A percentile compares a stretch with the other conserved stretches of the same genome.
Conservation (phyloP, 2,329 filamentous ascomycete genomes). For the Ascochyta pisi region DNA sequence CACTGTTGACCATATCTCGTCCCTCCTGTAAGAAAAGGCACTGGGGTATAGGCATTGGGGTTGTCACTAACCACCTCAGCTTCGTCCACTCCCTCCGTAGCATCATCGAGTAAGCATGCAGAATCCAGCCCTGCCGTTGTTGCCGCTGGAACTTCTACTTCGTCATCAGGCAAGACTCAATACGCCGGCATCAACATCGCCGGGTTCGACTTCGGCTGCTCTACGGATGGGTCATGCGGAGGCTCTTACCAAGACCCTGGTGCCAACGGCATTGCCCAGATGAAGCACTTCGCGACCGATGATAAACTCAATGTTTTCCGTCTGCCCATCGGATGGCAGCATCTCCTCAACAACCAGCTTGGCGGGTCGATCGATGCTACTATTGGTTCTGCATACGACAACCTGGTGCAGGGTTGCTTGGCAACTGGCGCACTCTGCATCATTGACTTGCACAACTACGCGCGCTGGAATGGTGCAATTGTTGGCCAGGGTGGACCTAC, state of each 20-base stretch:
- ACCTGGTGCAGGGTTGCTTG: constrained; percentile 64
- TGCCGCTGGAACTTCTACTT: background rate
- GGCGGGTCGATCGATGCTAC: constrained; percentile 57
- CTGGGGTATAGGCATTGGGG: background rate
- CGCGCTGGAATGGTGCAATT: constrained; percentile 65
- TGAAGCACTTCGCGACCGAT: constrained; percentile 63
- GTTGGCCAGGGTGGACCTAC: constrained; percentile 71
- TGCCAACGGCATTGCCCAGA: constrained; percentile 55
- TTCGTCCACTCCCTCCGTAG: background rate
- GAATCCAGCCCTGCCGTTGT: background rate
- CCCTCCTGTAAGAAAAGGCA: background rate
- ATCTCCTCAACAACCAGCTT: constrained; percentile 61
- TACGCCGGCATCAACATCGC: constrained; percentile 54
- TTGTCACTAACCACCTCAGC: background rate
- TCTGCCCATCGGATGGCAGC: constrained; percentile 67
- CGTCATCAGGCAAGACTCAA: constrained; percentile 21
- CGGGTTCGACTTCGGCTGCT: constrained; percentile 59
- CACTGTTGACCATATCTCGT: background rate
- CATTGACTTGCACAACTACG: constrained; percentile 61
- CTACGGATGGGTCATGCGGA: constrained; percentile 34
- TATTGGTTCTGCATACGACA: constrained; percentile 62
- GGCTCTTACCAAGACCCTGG: constrained; percentile 18
- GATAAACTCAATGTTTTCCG: constrained; percentile 64
- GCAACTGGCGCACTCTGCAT: constrained; percentile 65
- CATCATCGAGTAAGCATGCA: background rate